Evolutionary conservation across 768 basidiomycete genomes (phyloP), one percentile per base, ranked within the genome.

Genomic region (Cystofilobasidium bisporidii): DNA sequence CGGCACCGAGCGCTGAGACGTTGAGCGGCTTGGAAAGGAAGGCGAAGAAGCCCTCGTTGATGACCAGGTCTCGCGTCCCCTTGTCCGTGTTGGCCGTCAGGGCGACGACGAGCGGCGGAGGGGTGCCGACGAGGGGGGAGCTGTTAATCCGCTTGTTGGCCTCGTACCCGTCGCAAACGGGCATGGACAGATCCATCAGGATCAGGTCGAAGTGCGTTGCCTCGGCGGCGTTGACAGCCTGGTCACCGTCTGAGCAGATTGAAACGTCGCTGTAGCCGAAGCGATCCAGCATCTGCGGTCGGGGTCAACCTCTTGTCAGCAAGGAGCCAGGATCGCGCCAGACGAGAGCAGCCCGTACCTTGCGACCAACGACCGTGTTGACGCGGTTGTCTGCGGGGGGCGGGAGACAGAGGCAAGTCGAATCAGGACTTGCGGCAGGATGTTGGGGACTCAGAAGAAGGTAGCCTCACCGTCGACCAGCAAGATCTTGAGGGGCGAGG

Each of bases 361-460:
- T 56, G 33, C 55, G 60, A 3, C 67, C 67, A 40, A 68, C 67
- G 32, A 62, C 40, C 9, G 50, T 45, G 67, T 68, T 68, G 61
- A 68, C 61, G 9, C 32, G 32, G 55, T 63, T 68, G 56, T 68
- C 40, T 28, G 24, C 15, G 33, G 8, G n/a, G n/a, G n/a, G n/a
- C n/a, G n/a, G n/a, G n/a, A n/a, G n/a, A n/a, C n/a, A n/a, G n/a
- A n/a, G n/a, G n/a, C n/a, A n/a, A n/a, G n/a, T n/a, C n/a, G 18
- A 40, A 40, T 15, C 9, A 26, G 30, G 6, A 60, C n/a, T 26
- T 33, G 12, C 18, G 60, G 43, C 28, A 61, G n/a, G n/a, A n/a
- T n/a, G n/a, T n/a, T n/a, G n/a, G n/a, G n/a, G 58, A 58, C 11
- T 26, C 6, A 32, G 32, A 36, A 36, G 36, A 36, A 36, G 6